Conservation (phyloP, 108 stramenopile genomes). For the Mayamaea pseudoterrestris region DNA sequence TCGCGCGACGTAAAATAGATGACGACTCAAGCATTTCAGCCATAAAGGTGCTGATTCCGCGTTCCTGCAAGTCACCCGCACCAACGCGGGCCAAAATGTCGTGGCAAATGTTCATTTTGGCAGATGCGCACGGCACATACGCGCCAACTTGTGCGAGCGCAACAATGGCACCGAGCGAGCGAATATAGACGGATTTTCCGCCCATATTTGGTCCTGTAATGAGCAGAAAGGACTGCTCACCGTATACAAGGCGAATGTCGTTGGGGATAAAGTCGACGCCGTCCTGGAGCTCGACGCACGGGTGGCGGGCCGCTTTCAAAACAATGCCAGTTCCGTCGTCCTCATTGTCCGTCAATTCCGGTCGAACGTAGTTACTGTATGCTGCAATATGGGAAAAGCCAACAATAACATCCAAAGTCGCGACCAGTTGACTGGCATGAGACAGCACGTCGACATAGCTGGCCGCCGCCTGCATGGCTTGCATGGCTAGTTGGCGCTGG, state of each 20-base stretch:
- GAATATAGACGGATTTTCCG: slow-evolving; percentile 91
- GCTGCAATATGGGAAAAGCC: slow-evolving; percentile 84
- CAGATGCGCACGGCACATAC: slow-evolving; percentile 75
- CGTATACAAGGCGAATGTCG: slow-evolving; percentile 68
- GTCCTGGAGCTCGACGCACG: slow-evolving; percentile 92
- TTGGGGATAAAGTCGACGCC: slow-evolving; percentile 91
- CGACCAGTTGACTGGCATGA: slow-evolving; percentile 34
- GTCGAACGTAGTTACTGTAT: slow-evolving; percentile 77
- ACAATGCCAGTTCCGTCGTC: slow-evolving; percentile 69
- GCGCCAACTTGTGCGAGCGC: slow-evolving; percentile 94
- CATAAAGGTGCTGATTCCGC: slow-evolving; percentile 98
- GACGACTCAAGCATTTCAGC: slow-evolving; percentile 98
- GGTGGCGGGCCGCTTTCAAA: slow-evolving; percentile 84
- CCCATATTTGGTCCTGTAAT: slow-evolving; percentile 98
- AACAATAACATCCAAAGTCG: slow-evolving; percentile 75
- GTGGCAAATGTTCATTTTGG: slow-evolving; percentile 86
- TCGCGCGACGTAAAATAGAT: slow-evolving; percentile 79
- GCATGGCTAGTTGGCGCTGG: slow-evolving; percentile 55
- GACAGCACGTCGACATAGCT: slow-evolving; percentile 84
- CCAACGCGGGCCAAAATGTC: slow-evolving; percentile 88
- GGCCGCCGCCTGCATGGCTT: slow-evolving; percentile 69
- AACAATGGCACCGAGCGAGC: slow-evolving; percentile 82
- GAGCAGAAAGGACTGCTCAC: slow-evolving; percentile 62
- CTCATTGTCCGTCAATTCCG: slow-evolving; percentile 76
- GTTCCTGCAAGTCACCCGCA: slow-evolving; percentile 90